Percentiles rank a stretch among this genome's conserved stretches.
Conservation (phyloP, 202 grass and related monocot genomes). For the Zoysia matrella region DNA sequence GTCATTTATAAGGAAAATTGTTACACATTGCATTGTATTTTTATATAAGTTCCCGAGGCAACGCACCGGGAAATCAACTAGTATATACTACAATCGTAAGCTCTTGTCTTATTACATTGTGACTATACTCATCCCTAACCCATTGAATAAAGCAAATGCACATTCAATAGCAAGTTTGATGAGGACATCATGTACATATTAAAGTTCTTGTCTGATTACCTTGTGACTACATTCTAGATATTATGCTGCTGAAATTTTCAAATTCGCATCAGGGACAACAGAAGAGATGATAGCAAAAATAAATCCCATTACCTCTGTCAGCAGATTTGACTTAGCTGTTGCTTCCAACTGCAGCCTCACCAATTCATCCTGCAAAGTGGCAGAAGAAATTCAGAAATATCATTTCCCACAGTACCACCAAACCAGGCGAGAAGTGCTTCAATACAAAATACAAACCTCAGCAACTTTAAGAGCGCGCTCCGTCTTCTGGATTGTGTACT, state of each 20-base stretch:
- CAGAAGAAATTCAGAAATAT: slow-evolving; percentile 18
- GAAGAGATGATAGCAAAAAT: not conserved
- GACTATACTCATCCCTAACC: too few species aligned
- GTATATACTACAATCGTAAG: not conserved
- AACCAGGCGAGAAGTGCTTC: not conserved
- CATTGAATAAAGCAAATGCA: too few species aligned
- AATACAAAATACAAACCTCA: slow-evolving; percentile 61
- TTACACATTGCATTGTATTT: too few species aligned
- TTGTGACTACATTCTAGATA: not conserved
- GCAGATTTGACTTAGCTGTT: slow-evolving; percentile 66
- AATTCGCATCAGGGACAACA: not conserved
- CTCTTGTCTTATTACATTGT: not conserved
- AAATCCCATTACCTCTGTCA: slow-evolving; percentile 68
- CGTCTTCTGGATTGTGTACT: slow-evolving; percentile 70
- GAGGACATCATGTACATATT: too few species aligned
- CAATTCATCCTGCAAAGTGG: slow-evolving; percentile 77
- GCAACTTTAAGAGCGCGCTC: slow-evolving; percentile 89
- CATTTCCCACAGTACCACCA: not conserved
- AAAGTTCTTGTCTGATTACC: not conserved
- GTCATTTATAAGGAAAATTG: too few species aligned
- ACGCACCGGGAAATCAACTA: too few species aligned
- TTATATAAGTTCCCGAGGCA: too few species aligned
- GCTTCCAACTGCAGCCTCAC: slow-evolving; percentile 85
- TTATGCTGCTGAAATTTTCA: not conserved
- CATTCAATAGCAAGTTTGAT: too few species aligned